Conservation (phyloP, 2,329 filamentous ascomycete species). For the Trichoderma cornu-damae region DNA sequence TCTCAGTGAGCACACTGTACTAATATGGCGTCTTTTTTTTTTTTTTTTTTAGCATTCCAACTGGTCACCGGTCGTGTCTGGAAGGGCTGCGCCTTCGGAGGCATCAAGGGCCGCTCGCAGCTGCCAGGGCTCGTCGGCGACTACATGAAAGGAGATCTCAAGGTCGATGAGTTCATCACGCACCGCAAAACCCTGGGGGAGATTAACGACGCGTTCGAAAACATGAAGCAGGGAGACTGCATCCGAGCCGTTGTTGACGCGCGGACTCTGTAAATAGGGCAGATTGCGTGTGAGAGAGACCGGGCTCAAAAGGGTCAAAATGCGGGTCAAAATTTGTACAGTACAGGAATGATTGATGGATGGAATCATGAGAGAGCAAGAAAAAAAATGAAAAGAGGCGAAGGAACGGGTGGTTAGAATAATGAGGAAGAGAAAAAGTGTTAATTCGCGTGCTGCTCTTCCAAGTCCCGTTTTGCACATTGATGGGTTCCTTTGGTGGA, state of each 20-base stretch:
- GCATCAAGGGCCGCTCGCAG: slow-evolving; percentile 95
- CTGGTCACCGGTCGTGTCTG: slow-evolving; percentile 95
- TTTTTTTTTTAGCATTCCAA: slow-evolving; percentile 71
- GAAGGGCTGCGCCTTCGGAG: slow-evolving; percentile 97
- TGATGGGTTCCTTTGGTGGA: neutral
- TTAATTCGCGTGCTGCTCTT: neutral
- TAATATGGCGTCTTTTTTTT: slow-evolving; percentile 21
- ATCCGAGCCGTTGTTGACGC: slow-evolving; percentile 87
- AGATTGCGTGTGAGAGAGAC: no score
- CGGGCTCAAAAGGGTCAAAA: no score
- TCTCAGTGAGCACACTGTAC: slow-evolving; percentile 3
- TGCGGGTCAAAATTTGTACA: neutral
- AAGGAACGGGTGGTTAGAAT: neutral
- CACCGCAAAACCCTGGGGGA: slow-evolving; percentile 77
- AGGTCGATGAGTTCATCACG: slow-evolving; percentile 99
- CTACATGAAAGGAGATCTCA: slow-evolving; percentile 83
- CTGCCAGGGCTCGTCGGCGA: slow-evolving; percentile 81
- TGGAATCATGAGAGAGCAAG: neutral
- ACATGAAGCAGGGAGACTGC: slow-evolving; percentile 95
- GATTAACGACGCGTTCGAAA: slow-evolving; percentile 86
- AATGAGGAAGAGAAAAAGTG: no score
- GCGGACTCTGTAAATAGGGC: slow-evolving; percentile 34
- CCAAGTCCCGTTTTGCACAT: neutral
- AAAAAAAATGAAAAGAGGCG: neutral
- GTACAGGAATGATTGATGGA: neutral